phyloP scores from a whole-genome alignment of 176 grass and related monocot species.

The Elaeis guineensis region DNA sequence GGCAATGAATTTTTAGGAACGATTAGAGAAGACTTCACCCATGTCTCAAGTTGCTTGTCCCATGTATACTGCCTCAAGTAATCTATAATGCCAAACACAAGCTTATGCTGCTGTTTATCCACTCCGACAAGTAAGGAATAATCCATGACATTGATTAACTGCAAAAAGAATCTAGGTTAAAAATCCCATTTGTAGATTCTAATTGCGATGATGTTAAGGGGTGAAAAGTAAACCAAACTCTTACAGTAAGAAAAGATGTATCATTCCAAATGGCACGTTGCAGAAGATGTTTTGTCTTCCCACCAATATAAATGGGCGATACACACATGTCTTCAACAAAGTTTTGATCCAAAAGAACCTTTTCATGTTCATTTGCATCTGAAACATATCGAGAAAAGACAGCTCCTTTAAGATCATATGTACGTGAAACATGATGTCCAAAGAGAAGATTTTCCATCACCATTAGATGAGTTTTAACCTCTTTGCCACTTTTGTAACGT shows the following conservation, averaged over 20 bases:
- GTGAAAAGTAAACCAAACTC: background rate
- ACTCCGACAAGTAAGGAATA: too few species aligned
- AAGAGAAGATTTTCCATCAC: constrained; percentile 99
- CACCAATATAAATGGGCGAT: constrained; percentile 91
- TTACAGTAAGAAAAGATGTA: too few species aligned
- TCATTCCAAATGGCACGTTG: too few species aligned
- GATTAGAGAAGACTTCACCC: too few species aligned
- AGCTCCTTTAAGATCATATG: constrained; percentile 90
- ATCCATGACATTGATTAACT: too few species aligned
- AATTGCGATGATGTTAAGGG: background rate
- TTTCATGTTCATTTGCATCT: constrained; percentile 39
- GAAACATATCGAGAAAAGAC: constrained; percentile 53
- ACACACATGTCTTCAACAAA: constrained; percentile 72
- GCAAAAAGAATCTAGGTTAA: constrained; percentile 18
- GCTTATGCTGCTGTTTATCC: too few species aligned
- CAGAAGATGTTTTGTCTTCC: constrained; percentile 7
- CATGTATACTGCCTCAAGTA: too few species aligned
- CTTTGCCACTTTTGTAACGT: constrained; percentile 69
- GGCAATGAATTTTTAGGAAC: too few species aligned
- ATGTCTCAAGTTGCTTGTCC: too few species aligned
- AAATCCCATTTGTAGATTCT: background rate
- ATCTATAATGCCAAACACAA: too few species aligned
- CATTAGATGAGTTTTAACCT: constrained; percentile 79
- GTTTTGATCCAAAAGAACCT: constrained; percentile 90
- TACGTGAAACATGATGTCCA: constrained; percentile 64